A percentile compares a stretch with the other conserved stretches of the same genome.
Evolutionary conservation across 176 grass and related monocot species (phyloP).

Genomic region (Carex myosuroides): DNA sequence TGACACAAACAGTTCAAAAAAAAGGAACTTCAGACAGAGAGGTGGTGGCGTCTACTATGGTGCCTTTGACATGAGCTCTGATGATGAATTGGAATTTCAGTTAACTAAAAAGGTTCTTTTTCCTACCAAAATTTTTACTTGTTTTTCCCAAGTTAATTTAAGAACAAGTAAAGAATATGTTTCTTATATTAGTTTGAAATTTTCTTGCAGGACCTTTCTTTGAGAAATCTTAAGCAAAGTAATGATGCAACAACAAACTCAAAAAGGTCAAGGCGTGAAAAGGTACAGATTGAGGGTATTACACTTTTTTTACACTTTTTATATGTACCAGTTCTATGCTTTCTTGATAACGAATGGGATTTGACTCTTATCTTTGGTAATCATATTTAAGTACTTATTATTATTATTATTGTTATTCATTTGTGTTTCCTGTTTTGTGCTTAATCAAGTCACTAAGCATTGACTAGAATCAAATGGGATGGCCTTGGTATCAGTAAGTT

Average conservation of each 20-base stretch:
- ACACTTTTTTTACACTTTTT: not conserved
- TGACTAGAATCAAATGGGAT: not conserved
- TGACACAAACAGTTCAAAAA: slow-evolving; percentile 16
- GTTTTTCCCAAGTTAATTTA: slow-evolving; percentile 3
- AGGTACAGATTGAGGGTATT: slow-evolving; percentile 20
- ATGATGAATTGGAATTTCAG: slow-evolving; percentile 30
- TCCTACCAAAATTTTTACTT: not conserved
- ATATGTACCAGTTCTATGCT: not conserved
- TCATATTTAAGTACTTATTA: not conserved
- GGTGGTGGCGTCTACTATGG: slow-evolving; percentile 28
- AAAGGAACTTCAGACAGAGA: slow-evolving; percentile 24
- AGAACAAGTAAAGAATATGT: not conserved
- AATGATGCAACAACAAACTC: slow-evolving; percentile 19
- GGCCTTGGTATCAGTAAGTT: not conserved
- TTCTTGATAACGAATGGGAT: not conserved
- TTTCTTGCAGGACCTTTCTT: slow-evolving; percentile 18
- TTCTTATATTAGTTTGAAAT: slow-evolving; percentile 7
- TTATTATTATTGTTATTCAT: not conserved
- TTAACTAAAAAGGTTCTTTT: slow-evolving; percentile 24
- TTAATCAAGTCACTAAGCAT: not conserved
- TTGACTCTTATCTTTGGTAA: not conserved
- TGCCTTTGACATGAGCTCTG: slow-evolving; percentile 33
- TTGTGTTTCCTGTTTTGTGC: not conserved
- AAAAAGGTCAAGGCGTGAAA: slow-evolving; percentile 25
- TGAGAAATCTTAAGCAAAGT: slow-evolving; percentile 14